Evolutionary conservation across 1,139 yeast species (phyloP).

Genomic region (Scheffersomyces parashehatae): DNA sequence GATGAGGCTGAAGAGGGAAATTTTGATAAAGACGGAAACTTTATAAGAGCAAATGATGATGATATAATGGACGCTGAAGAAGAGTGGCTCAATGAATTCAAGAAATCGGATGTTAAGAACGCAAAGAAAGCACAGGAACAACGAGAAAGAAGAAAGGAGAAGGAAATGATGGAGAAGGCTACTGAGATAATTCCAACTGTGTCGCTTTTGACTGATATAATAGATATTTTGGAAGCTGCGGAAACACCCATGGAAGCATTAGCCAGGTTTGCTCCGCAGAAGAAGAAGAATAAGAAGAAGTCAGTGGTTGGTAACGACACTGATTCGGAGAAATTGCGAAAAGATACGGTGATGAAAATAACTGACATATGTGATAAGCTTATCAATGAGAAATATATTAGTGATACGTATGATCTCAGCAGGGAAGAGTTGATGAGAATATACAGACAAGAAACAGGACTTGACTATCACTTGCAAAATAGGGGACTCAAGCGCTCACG

Average conservation of each 20-base stretch:
- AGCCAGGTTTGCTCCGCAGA: slow-evolving; percentile 40
- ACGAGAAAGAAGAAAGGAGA: slow-evolving; percentile 17
- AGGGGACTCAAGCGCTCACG: slow-evolving; percentile 24
- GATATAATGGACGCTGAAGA: slow-evolving; percentile 30
- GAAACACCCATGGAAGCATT: slow-evolving; percentile 68
- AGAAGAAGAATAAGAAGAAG: slow-evolving; percentile 17
- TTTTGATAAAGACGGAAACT: slow-evolving; percentile 66
- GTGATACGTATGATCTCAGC: slow-evolving; percentile 53
- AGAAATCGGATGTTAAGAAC: slow-evolving; percentile 44
- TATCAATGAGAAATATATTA: slow-evolving; percentile 36
- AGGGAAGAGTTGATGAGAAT: slow-evolving; percentile 61
- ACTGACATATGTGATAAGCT: slow-evolving; percentile 55
- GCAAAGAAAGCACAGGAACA: slow-evolving; percentile 46
- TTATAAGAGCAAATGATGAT: slow-evolving; percentile 41
- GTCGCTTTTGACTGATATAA: slow-evolving; percentile 34
- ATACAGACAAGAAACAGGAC: slow-evolving; percentile 54
- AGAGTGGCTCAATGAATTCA: slow-evolving; percentile 51
- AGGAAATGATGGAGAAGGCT: slow-evolving; percentile 6
- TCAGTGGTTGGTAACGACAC: slow-evolving; percentile 3
- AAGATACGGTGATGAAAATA: slow-evolving; percentile 32
- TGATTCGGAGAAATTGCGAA: slow-evolving; percentile 19
- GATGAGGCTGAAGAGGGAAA: slow-evolving; percentile 61
- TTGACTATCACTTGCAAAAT: slow-evolving; percentile 17
- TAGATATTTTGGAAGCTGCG: slow-evolving; percentile 52
- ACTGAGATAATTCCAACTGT: slow-evolving; percentile 16